phyloP scores from a whole-genome alignment of 2,329 filamentous ascomycete genomes.

The Falciphora oryzae region DNA sequence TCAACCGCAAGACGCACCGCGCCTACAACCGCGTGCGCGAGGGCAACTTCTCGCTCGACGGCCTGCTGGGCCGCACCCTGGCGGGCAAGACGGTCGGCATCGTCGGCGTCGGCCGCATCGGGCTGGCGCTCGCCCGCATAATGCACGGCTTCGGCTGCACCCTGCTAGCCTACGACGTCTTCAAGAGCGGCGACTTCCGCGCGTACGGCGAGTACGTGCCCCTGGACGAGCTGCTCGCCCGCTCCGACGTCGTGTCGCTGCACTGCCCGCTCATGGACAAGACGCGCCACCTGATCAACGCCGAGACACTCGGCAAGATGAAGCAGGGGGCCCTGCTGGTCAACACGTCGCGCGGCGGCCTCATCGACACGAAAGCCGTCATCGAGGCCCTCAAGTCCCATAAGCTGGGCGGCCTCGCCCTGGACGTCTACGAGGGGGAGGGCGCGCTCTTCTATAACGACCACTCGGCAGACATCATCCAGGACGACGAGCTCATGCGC shows the following conservation, averaged over 20 bases:
- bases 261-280: constrained; percentile 59
- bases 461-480: constrained; percentile 57
- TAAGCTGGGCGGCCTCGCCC: constrained; percentile 55
- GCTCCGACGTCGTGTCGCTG: constrained; percentile 57
- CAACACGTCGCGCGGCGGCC: constrained; percentile 62
- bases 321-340: constrained; percentile 56
- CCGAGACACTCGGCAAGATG: constrained; percentile 45
- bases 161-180: constrained; percentile 56
- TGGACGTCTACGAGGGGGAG: constrained; percentile 66
- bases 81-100: constrained; percentile 61
- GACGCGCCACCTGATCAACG: constrained; percentile 57
- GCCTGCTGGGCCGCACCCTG: constrained; percentile 56
- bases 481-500: constrained; percentile 61
- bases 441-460: constrained; percentile 60
- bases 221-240: constrained; percentile 48
- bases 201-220: constrained; percentile 44
- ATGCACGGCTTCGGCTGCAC: constrained; percentile 60
- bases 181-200: constrained; percentile 40
- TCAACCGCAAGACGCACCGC: constrained; percentile 62
- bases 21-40: constrained; percentile 64
- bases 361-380: constrained; percentile 55
- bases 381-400: constrained; percentile 54
- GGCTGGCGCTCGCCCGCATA: constrained; percentile 54
- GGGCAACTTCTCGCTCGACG: constrained; percentile 62
- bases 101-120: constrained; percentile 60